Base-by-base conservation (phyloP, 2,329 filamentous ascomycete species). In the Venturia pyrina region DNA sequence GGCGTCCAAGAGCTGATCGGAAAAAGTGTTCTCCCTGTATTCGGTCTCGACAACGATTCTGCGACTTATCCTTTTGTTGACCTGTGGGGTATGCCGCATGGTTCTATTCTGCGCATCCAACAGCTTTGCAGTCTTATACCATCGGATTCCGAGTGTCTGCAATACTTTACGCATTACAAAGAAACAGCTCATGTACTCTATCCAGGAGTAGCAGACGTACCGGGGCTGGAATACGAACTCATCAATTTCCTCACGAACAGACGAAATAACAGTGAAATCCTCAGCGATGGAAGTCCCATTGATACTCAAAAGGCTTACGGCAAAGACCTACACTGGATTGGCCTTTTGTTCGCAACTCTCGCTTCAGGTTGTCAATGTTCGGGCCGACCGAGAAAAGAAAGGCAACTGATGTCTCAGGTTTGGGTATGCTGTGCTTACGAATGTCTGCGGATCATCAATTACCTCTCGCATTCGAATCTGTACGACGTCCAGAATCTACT, bases 11-110 rank as follows among this genome's bases (percentile, higher is more conserved):
- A 85, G 60, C 74, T 87, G 13, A 74, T 87, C 59, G 83, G 85
- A 69, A 85, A 84, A 69, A 85, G 83, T 57, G 84, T 87, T 69
- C 74, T 87, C 21, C 85, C 85, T 0, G 82, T 87, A 65, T 80
- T 87, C 65, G 85, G 85, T 2, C 77, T 87, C 37, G 85, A 87
- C 71, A 87, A 87, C 69, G 85, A 87, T 70, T 84, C 82, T 48
- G 84, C 84, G 3, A 87, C 85, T 10, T 87, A 87, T 70, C 85
- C 85, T 6, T 87, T 87, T 69, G 83, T 87, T 41, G 85, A 87
- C 71, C 75, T 87, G 1, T 87, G 85, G 85, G 85, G 80, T 1
- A 68, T 85, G 7, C 83, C 83, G 1, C 83, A 86, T 66, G 84
- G 82, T 62, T 85, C 83, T 1, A 78, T 83, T 5, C 79, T 82